These are phyloP conservation scores for Phytophthora citrophthora DNA, from an alignment of 352 stramenopile species.

Conservation along the genomic window DNA sequence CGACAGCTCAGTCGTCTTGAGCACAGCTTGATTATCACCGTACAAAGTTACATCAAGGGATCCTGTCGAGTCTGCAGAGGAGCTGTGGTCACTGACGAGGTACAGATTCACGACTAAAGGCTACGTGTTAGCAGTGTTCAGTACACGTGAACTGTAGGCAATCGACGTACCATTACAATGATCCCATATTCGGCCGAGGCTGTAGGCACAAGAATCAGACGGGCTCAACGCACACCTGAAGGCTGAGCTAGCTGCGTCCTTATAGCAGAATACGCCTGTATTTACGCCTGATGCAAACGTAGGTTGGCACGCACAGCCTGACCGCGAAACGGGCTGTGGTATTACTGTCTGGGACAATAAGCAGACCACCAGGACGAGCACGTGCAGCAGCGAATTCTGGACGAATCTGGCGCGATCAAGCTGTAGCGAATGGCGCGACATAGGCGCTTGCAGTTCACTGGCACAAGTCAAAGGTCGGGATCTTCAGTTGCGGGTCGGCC, in stretches of 20 bases:
- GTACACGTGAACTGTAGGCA: no score
- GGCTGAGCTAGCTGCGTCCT: neutral
- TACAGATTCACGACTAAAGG: conserved; percentile 40
- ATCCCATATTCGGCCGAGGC: conserved; percentile 29
- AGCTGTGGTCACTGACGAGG: conserved; percentile 23
- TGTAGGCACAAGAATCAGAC: conserved; percentile 18
- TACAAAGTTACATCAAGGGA: conserved; percentile 30
- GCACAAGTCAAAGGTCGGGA: conserved; percentile 16
- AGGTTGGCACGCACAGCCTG: conserved; percentile 38
- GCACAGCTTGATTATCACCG: conserved; percentile 15
- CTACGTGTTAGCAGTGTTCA: no score
- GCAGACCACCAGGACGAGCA: conserved; percentile 2
- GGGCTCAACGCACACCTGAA: conserved; percentile 34
- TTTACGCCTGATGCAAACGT: conserved; percentile 4
- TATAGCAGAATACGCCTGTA: conserved; percentile 27
- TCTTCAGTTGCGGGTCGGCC: conserved; percentile 11
- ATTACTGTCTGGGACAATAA: neutral
- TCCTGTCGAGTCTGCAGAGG: conserved; percentile 3
- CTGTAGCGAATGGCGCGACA: neutral
- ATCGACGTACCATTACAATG: conserved; percentile 40
- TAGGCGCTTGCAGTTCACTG: neutral
- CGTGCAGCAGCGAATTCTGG: neutral
- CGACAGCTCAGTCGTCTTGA: conserved; percentile 15
- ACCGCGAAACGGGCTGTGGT: conserved; percentile 24
- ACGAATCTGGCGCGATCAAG: no score